Percentiles rank a stretch among this genome's conserved stretches.
Evolutionary conservation across 169 alveolate genomes (phyloP).

Genomic region (Eimeria mitis): DNA sequence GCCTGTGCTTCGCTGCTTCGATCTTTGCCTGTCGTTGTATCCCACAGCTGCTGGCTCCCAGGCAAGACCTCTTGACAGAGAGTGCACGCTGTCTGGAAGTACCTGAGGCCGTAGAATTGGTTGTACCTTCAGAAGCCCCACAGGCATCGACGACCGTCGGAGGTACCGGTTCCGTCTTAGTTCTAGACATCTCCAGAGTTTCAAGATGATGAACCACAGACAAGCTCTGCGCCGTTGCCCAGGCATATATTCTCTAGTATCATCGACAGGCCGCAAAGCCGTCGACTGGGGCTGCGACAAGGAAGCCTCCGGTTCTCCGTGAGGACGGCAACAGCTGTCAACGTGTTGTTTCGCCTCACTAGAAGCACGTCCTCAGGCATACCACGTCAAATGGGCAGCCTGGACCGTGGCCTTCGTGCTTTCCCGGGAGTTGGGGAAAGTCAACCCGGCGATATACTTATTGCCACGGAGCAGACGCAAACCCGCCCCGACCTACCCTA

Average conservation of each 20-base stretch:
- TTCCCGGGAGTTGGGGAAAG: neutral
- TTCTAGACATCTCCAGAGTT: constrained; percentile 8
- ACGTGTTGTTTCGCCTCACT: neutral
- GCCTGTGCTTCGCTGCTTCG: constrained; percentile 16
- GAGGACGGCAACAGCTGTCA: neutral
- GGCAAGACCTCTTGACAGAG: neutral
- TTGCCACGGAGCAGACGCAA: neutral
- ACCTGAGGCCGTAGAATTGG: constrained; percentile 15
- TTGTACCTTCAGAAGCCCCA: neutral
- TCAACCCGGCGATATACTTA: neutral
- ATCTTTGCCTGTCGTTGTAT: neutral
- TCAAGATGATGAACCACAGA: neutral
- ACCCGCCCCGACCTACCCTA: neutral
- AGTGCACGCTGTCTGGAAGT: constrained; percentile 39
- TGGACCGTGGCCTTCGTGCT: neutral
- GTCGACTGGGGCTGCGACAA: neutral
- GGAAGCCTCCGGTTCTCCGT: too few relatives aligned
- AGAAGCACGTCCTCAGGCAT: neutral
- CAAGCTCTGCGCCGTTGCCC: neutral
- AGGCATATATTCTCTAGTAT: neutral
- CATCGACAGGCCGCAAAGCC: neutral
- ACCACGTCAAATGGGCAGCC: neutral
- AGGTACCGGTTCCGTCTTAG: constrained; percentile 6
- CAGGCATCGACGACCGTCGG: constrained; percentile 34
- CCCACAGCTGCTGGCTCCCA: neutral